Evolutionary conservation across 2,329 filamentous ascomycete genomes (phyloP).

Genomic region (Sclerotinia minor): DNA sequence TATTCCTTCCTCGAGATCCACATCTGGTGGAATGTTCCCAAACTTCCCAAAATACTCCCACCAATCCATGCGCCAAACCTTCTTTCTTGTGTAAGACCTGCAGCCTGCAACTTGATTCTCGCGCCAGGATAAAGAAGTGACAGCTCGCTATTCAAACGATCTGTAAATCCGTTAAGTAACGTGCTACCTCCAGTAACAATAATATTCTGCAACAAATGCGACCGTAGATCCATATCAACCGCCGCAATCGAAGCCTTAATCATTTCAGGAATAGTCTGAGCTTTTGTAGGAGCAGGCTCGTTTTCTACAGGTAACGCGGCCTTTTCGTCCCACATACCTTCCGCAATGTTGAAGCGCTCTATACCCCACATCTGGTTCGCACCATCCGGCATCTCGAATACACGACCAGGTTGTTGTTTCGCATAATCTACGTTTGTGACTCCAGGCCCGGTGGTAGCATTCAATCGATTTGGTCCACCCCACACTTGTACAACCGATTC

Average conservation of each 20-base stretch:
- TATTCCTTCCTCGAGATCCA: constrained; percentile 99
- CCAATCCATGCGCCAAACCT: constrained; percentile 96
- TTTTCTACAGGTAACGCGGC: constrained; percentile 60
- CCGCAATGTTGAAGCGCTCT: constrained; percentile 81
- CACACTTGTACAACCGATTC: constrained; percentile 95
- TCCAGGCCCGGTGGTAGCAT: constrained; percentile 50
- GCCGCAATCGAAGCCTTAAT: constrained; percentile 74
- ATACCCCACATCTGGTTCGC: constrained; percentile 93
- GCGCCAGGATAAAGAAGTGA: constrained; percentile 78
- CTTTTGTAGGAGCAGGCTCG: constrained; percentile 56
- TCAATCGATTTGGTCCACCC: constrained; percentile 73
- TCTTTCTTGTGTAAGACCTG: constrained; percentile 81
- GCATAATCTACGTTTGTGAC: constrained; percentile 72
- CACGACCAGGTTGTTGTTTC: constrained; percentile 71
- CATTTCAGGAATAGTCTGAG: constrained; percentile 80
- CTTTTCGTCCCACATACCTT: constrained; percentile 87
- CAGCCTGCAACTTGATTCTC: constrained; percentile 84
- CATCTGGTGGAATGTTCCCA: constrained; percentile 99
- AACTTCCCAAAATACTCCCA: constrained; percentile 88
- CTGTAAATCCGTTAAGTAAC: constrained; percentile 87
- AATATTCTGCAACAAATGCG: constrained; percentile 81
- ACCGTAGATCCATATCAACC: constrained; percentile 86
- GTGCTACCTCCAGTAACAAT: constrained; percentile 89
- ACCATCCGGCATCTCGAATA: constrained; percentile 96
- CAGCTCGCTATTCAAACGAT: constrained; percentile 84